Percentiles rank a stretch among this genome's conserved stretches.
Evolutionary conservation across 805 yeast species (phyloP).

Genomic region (Zygotorulaspora danielsina): DNA sequence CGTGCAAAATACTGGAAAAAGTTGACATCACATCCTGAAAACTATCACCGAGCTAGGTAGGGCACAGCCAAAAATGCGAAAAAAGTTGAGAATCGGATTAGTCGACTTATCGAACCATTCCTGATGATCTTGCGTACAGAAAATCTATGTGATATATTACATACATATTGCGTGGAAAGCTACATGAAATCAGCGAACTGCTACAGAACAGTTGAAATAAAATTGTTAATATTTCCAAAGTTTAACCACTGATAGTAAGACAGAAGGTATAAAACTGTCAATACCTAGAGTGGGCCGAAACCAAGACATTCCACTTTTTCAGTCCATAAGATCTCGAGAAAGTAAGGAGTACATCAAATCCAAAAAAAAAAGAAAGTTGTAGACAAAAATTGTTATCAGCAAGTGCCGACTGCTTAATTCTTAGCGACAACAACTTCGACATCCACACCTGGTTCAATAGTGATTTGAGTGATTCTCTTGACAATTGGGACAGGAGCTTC

Average conservation of each 20-base stretch:
- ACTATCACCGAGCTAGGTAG: no score
- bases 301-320: constrained; percentile 4
- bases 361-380: constrained; percentile 3
- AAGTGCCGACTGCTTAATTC: constrained; percentile 11
- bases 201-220: constrained; percentile 1
- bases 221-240: constrained; percentile 8
- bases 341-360: constrained; percentile 3
- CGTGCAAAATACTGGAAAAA: no score
- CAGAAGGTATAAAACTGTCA: constrained; percentile 39
- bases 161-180: not conserved
- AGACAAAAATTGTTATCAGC: not conserved
- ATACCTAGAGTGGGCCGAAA: constrained; percentile 38
- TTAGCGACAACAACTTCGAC: constrained; percentile 84
- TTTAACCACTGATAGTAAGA: constrained; percentile 40
- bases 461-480: constrained; percentile 94
- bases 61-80: no score
- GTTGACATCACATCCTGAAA: no score
- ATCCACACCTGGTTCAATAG: constrained; percentile 99
- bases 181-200: not conserved
- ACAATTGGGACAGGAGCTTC: constrained; percentile 92
- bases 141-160: not conserved
- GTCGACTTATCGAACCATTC: no score
- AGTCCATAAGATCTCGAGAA: not conserved
- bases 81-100: no score
- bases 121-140: not conserved